Conservation (phyloP, 768 basidiomycete genomes). For the Leccinum disarticulatum region DNA sequence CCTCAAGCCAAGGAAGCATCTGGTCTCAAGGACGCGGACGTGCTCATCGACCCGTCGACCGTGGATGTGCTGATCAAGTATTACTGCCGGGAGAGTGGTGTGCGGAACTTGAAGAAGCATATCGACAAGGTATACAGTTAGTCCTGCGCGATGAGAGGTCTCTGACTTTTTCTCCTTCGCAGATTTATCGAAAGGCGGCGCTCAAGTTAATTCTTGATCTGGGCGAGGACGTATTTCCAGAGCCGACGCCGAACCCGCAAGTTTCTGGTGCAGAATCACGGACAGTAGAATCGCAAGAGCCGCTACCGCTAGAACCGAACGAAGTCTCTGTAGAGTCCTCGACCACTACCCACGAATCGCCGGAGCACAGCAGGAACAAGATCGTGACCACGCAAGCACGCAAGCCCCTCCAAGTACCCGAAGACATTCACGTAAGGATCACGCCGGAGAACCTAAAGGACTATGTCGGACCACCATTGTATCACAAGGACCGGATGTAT, state of each 20-base stretch:
- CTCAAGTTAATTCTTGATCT: conserved; percentile 88
- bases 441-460: conserved; percentile 89
- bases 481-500: conserved; percentile 94
- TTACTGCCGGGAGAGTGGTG: conserved; percentile 96
- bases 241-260: conserved; percentile 44
- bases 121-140: conserved; percentile 84
- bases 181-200: conserved; percentile 98
- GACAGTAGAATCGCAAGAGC: conserved; percentile 54
- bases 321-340: conserved; percentile 17
- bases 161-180: conserved; percentile 2
- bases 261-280: conserved; percentile 20
- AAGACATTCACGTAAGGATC: conserved; percentile 75
- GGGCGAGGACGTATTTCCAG: conserved; percentile 83
- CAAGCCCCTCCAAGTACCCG: conserved; percentile 79
- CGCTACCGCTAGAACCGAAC: conserved; percentile 39
- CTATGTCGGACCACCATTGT: conserved; percentile 94
- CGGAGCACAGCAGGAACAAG: conserved; percentile 37
- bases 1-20: conserved; percentile 93
- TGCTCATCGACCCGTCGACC: conserved; percentile 70
- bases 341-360: conserved; percentile 17
- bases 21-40: conserved; percentile 83
- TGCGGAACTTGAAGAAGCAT: conserved; percentile 95
- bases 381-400: conserved; percentile 75
- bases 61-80: conserved; percentile 92
- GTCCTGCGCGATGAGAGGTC: neutral